Evolutionary conservation across 768 basidiomycete species (phyloP).

Genomic region (Rhizopogon vinicolor): DNA sequence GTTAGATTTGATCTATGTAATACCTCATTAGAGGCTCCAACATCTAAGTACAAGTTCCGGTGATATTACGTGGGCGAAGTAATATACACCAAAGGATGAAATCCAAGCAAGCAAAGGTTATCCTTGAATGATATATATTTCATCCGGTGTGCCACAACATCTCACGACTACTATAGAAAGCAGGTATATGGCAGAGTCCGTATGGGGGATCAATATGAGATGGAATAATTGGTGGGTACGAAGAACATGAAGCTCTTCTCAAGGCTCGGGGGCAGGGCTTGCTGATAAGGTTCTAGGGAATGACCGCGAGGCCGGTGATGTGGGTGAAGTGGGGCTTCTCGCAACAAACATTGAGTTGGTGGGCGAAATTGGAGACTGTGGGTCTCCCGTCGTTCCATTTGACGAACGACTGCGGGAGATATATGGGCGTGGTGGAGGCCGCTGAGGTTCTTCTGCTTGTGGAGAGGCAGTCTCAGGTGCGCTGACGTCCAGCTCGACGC

Average conservation of each 20-base stretch:
- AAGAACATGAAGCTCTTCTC: not conserved
- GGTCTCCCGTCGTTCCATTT: conserved; percentile 1
- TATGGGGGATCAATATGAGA: not conserved
- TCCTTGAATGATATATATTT: not conserved
- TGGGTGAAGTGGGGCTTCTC: not conserved
- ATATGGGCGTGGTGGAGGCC: conserved; percentile 51
- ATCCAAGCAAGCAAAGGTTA: not conserved
- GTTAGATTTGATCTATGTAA: no score
- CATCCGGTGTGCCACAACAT: not conserved
- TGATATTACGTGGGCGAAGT: not conserved
- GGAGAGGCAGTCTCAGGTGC: conserved; percentile 3
- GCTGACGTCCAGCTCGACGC: conserved; percentile 29
- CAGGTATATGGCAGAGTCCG: not conserved
- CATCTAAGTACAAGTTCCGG: not conserved
- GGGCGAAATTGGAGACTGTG: not conserved
- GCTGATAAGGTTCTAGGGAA: not conserved
- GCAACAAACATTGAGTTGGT: not conserved
- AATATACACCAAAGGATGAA: not conserved
- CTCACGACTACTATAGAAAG: not conserved
- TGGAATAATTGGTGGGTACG: not conserved
- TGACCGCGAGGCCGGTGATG: not conserved
- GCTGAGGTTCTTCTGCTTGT: conserved; percentile 12
- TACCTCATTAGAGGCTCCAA: not conserved
- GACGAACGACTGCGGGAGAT: conserved; percentile 49
- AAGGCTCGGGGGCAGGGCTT: not conserved